Conservation (phyloP, 2,329 filamentous ascomycete species). For the Spiromastix sp. region DNA sequence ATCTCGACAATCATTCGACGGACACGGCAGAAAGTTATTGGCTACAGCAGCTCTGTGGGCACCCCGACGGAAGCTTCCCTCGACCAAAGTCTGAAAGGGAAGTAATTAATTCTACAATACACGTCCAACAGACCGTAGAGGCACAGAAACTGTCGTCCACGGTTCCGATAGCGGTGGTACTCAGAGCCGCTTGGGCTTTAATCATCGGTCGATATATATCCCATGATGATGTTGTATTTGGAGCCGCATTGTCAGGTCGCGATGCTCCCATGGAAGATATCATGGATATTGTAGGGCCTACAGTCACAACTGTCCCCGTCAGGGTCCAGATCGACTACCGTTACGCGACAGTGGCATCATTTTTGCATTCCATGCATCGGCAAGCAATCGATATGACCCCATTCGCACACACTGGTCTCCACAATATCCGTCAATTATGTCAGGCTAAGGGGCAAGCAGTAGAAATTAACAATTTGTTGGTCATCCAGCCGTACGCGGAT, state of each 20-base stretch:
- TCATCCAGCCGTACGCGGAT: conserved; percentile 16
- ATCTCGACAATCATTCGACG: conserved; percentile 8
- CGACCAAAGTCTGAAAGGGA: background rate
- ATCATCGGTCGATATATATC: conserved; percentile 27
- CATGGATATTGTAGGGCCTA: conserved; percentile 29
- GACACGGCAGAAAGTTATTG: conserved; percentile 28
- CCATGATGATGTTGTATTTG: conserved; percentile 32
- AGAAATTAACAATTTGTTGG: conserved; percentile 31
- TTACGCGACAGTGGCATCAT: conserved; percentile 34
- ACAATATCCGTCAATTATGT: conserved; percentile 42
- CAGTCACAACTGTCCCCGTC: conserved; percentile 32
- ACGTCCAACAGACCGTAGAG: background rate
- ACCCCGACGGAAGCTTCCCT: conserved; percentile 4
- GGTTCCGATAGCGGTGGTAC: conserved; percentile 20
- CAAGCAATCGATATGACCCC: conserved; percentile 49
- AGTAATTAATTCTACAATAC: background rate
- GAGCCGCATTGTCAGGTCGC: conserved; percentile 32
- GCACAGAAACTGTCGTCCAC: conserved; percentile 6
- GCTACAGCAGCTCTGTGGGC: conserved; percentile 16
- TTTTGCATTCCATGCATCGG: conserved; percentile 43
- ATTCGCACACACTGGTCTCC: conserved; percentile 40
- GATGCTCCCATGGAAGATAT: conserved; percentile 27
- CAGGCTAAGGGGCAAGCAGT: conserved; percentile 31
- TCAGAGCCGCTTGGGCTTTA: conserved; percentile 33
- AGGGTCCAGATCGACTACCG: conserved; percentile 23